Evolutionary conservation across 768 basidiomycete genomes (phyloP), one percentile per base, ranked within the genome.

Genomic region (Stropharia rugosoannulata): DNA sequence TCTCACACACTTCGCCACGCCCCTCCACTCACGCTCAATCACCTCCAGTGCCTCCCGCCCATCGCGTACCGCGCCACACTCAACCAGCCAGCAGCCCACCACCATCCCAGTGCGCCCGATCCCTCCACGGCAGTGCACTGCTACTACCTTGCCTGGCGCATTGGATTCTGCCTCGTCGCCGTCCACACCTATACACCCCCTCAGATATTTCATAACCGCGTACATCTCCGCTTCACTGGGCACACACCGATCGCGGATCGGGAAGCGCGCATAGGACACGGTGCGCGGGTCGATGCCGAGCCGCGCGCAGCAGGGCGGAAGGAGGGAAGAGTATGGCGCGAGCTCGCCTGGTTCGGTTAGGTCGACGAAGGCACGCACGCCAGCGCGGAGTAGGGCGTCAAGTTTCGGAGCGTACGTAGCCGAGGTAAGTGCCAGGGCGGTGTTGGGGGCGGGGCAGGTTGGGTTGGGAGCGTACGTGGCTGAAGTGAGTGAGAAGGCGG

Each of bases 301-400:
- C 8, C 80, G 70, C 8, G 66, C 64, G 4, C 85, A 84, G 51
- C 86, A 82, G 40, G 69, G 63, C 46, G 73, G 68, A 59, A 92
- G 81, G 65, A 76, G 64, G 29, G 78, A 74, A 15, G 75, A 73
- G 68, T 91, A 92, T 0, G 89, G 83, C 18, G 78, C 74, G 44
- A 92, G 82, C 70, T 92, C 89, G 41, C 86, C 85, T n/a, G 74
- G 74, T 63, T 92, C 89, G n/a, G 89, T 92, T 64, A 92, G 82
- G 73, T 92, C 90, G 67, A 91, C 85, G 69, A 91, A 91, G 4
- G 89, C 90, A 57, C 87, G 85, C 7, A 90, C 85, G 45, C 89
- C 89, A 1, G 87, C 82, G 9, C 72, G 72, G 22, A 92, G 82
- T 49, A 92, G 77, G 0, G 83, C 82, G 72, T 90, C 88, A 59